These are phyloP conservation scores for Geotrichum europaeum DNA, from an alignment of 1,139 yeast species.

Conservation along the genomic window DNA sequence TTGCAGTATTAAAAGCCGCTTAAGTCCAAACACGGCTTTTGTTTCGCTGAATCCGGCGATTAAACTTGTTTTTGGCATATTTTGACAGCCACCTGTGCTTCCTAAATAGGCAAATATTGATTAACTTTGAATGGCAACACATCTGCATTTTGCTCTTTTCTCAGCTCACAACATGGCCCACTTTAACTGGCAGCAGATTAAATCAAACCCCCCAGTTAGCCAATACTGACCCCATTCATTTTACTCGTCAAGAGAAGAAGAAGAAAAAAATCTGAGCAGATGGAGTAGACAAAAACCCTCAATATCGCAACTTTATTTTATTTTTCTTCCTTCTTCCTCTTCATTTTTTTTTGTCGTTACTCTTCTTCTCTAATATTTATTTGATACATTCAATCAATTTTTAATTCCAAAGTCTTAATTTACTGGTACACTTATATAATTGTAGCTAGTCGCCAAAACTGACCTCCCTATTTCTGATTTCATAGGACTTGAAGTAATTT, in stretches of 20 bases:
- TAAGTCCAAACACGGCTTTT: neutral
- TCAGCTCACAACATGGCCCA: neutral
- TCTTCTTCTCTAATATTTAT: neutral
- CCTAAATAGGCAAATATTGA: neutral
- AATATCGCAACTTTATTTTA: too few species aligned
- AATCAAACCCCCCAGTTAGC: too few species aligned
- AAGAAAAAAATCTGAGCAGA: too few species aligned
- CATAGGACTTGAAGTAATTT: neutral
- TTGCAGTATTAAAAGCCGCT: neutral
- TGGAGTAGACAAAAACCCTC: too few species aligned
- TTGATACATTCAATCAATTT: neutral
- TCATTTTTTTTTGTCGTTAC: neutral
- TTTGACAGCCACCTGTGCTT: neutral
- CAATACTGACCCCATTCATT: too few species aligned
- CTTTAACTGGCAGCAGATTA: too few species aligned
- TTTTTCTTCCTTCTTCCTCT: too few species aligned
- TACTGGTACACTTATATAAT: neutral
- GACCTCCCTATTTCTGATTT: neutral
- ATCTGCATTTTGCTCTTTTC: neutral
- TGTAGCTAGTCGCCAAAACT: neutral
- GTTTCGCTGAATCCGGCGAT: neutral
- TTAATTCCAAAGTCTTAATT: neutral
- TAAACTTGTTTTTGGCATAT: neutral
- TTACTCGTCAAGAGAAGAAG: too few species aligned
- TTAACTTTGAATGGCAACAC: neutral